phyloP scores from a whole-genome alignment of 768 basidiomycete genomes.

The Leucocoprinus sp. region DNA sequence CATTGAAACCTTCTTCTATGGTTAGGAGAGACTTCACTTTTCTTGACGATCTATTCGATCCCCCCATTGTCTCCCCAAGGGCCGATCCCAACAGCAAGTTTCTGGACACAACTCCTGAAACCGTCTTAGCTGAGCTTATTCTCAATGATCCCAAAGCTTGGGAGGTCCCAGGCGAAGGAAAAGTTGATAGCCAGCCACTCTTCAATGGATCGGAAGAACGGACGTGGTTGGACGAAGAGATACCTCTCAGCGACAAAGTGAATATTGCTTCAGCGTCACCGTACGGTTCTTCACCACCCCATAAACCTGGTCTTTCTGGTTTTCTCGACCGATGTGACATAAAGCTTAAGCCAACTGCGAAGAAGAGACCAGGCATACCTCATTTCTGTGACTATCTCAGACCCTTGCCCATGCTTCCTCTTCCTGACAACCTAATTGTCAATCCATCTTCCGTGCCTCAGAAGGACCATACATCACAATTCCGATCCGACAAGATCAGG shows the following conservation, averaged over 20 bases:
- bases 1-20: background rate
- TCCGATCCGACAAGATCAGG: background rate
- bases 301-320: background rate
- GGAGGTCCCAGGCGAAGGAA: constrained; percentile 23
- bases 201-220: constrained; percentile 20
- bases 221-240: constrained; percentile 27
- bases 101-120: constrained; percentile 20
- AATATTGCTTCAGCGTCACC: background rate
- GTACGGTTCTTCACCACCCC: background rate
- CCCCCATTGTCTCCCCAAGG: background rate
- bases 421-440: background rate
- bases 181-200: background rate
- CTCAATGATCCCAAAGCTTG: constrained; percentile 37
- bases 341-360: background rate
- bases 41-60: constrained; percentile 1
- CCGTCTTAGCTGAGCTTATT: constrained; percentile 33
- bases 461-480: background rate
- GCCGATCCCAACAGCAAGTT: background rate
- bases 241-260: constrained; percentile 3
- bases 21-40: background rate
- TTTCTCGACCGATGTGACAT: background rate
- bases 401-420: background rate
- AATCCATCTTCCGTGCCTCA: background rate
- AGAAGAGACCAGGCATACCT: background rate
- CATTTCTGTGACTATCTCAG: background rate